Base-by-base conservation (phyloP, 495 filamentous ascomycete genomes). In the Aspergillus biplanus region DNA sequence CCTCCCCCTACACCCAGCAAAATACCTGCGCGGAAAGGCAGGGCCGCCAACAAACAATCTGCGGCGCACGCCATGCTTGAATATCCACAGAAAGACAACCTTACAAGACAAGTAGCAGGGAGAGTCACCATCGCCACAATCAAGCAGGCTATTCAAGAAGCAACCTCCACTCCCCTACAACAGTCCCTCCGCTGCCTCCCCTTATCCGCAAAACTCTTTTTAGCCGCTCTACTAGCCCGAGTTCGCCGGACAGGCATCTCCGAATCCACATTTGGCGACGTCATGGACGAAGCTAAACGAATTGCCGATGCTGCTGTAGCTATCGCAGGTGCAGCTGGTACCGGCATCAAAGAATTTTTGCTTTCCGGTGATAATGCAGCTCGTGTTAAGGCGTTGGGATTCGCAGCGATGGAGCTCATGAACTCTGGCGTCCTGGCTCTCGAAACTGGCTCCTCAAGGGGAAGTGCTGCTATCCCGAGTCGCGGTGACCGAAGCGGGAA, bases 141-240 rank as follows among this genome's bases (percentile, higher is more conserved):
- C 67, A 96, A 96, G 68, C 85, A 91, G 72, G 95, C 95, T 16
- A 98, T 99, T 73, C 88, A 89, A 68, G 96, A 99, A 78, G 92
- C 93, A 0, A 98, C 95, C 1, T 92, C 89, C 1, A 96, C 89
- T 62, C 94, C 96, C 1, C 78, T 99, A 47, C 94, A 97, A 70
- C 90, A 91, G 72, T 92, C 90, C 61, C 84, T 99, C 32, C 88
- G 92, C 49, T 81, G 86, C 12, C 85, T 97, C 13, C 91, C 96
- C 4, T 84, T 97, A 34, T 82, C 89, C 12, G 85, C 88, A 5
- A 97, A 97, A 63, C 77, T 98, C 33, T 90, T 97, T 63, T 85
- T 99, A 11, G 86, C 92, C 1, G 90, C 93, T 5, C 76, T 98
- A 7, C 69, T 97, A 13, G 86, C 89, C 32, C 85, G 92, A 13